Evolutionary conservation across 1,139 yeast genomes (phyloP), one percentile per base, ranked within the genome.

Genomic region (Sugiyamaella novakii): DNA sequence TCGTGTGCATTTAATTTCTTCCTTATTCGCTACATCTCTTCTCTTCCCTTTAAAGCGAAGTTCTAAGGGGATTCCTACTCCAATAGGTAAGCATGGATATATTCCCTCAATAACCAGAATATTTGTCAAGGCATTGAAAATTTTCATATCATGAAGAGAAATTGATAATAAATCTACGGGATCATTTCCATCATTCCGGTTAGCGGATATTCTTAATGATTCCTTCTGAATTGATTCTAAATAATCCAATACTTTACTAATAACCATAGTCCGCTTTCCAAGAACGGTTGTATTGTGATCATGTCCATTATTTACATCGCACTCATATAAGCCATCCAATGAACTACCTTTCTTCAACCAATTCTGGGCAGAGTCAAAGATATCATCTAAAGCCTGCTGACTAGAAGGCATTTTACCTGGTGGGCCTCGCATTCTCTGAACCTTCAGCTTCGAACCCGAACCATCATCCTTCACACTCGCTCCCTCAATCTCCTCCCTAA

Each of bases 141-240:
- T 77, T 62, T 82, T 84, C 73, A 91, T 81, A 63, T 91, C 98
- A 60, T 87, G 91, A 8, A 91, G 71, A 0, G 97, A 87, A 12
- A 91, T 83, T 5, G 84, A 73, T 15, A 91, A 77, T 46, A 86
- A 64, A 41, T 77, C 57, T 19, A 44, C 22, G 17, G 39, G 39
- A 18, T 6, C 18, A 7, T 11, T 24, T n/a, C 33, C 1, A 5
- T 27, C 21, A 4, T 10, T 8, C 10, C 17, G 3, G 10, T 5
- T 10, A 5, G 6, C 22, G 17, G 40, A 6, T 11, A 28, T 27
- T 17, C 14, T 22, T 34, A 43, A 21, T 11, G 47, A 30, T 14
- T 28, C 41, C 12, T 24, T 24, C 46, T 52, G 54, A 40, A 54
- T 43, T 31, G 50, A 37, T 29, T 40, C 47, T 12, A 54, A 40